phyloP scores from a whole-genome alignment of 768 basidiomycete genomes.

The Sarcomyxa edulis region DNA sequence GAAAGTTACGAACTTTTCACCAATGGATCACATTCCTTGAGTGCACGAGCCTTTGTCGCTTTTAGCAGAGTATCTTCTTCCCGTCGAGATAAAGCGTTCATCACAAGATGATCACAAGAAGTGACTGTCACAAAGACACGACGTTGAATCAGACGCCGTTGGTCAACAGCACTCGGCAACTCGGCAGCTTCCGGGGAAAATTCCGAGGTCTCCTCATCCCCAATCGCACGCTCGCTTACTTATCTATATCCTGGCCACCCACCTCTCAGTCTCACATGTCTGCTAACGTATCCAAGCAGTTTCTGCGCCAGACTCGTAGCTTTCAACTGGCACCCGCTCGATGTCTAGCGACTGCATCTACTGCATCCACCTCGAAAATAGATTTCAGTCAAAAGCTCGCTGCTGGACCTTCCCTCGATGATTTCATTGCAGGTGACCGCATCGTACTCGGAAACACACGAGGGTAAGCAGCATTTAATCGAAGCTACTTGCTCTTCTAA shows the following conservation, averaged over 20 bases:
- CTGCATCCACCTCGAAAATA: conserved; percentile 27
- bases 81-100: conserved; percentile 82
- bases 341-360: conserved; percentile 43
- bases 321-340: conserved; percentile 21
- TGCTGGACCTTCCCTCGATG: conserved; percentile 70
- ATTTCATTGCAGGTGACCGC: conserved; percentile 70
- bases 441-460: conserved; percentile 69
- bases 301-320: background rate
- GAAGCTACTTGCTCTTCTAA: conserved; percentile 3
- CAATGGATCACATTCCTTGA: conserved; percentile 71
- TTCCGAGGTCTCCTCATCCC: no score
- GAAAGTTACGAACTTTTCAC: conserved; percentile 54
- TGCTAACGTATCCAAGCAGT: background rate
- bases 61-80: conserved; percentile 87
- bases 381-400: conserved; percentile 50
- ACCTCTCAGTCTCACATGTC: background rate
- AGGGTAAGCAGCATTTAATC: conserved; percentile 38
- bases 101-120: conserved; percentile 24
- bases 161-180: no score
- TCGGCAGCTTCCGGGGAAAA: no score
- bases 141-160: conserved; percentile 5
- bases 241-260: no score
- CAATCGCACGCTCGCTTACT: no score
- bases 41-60: conserved; percentile 71
- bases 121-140: conserved; percentile 3